Percentiles rank a stretch among this genome's conserved stretches.
Conservation (phyloP, 352 stramenopile genomes). For the Globisporangium middletonii region DNA sequence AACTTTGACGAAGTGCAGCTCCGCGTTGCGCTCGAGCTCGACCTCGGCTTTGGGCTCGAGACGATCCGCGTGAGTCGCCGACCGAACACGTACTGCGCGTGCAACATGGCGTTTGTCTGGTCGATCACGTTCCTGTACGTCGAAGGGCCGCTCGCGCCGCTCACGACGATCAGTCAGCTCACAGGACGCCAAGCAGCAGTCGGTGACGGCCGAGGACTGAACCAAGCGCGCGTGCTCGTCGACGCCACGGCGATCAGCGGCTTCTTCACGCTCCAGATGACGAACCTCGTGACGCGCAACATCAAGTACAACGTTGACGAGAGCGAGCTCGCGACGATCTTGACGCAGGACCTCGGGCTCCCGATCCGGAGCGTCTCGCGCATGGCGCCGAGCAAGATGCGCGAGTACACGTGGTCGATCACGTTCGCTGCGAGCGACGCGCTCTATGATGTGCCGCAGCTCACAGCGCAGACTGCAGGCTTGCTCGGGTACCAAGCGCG, state of each 20-base stretch:
- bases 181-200: slow-evolving; percentile 48
- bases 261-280: slow-evolving; percentile 59
- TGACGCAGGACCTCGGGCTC: slow-evolving; percentile 60
- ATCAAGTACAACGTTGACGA: slow-evolving; percentile 61
- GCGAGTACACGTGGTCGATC: slow-evolving; percentile 65
- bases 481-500: slow-evolving; percentile 54
- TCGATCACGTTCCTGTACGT: slow-evolving; percentile 71
- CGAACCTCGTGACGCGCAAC: slow-evolving; percentile 50
- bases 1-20: slow-evolving; percentile 69
- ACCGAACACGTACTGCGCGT: slow-evolving; percentile 68
- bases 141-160: slow-evolving; percentile 43
- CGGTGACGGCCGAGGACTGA: slow-evolving; percentile 42
- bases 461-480: slow-evolving; percentile 41
- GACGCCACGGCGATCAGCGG: slow-evolving; percentile 57
- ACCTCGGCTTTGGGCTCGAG: slow-evolving; percentile 60
- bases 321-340: slow-evolving; percentile 42
- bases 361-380: slow-evolving; percentile 49
- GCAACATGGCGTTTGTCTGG: slow-evolving; percentile 68
- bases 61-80: slow-evolving; percentile 49
- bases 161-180: slow-evolving; percentile 42
- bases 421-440: slow-evolving; percentile 64
- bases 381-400: slow-evolving; percentile 28
- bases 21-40: slow-evolving; percentile 60
- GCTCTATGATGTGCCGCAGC: slow-evolving; percentile 53
- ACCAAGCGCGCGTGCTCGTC: slow-evolving; percentile 38